Base-by-base conservation (phyloP, 2,329 filamentous ascomycete genomes). In the Apiospora saccharicola region DNA sequence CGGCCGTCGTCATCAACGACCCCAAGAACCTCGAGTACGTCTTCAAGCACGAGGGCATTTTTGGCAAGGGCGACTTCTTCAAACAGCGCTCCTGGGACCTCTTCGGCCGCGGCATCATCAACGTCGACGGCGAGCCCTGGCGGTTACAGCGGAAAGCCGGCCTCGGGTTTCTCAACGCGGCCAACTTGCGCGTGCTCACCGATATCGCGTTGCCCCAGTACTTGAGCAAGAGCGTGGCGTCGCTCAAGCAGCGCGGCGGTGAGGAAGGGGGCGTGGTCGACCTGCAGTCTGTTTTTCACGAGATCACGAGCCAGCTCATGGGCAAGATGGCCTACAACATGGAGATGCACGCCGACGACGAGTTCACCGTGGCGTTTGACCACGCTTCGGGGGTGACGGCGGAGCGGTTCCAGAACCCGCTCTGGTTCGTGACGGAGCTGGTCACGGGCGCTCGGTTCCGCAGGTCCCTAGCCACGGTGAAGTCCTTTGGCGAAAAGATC, bases 281-380 rank as follows among this genome's bases (percentile, higher is more conserved):
- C 77, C 79, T 92, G 68, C 89, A 92, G 75, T 82, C 81, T n/a
- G 82, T 90, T 1, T 87, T 92, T 67, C 88, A 90, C 70, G 90
- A 91, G 77, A 86, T 92, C 67, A 92, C 90, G 1, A 92, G 90
- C 30, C 85, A 89, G 72, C 78, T 92, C 34, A 91, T 92, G 88
- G 90, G 90, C n/a, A 86, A 86, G 73, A 90, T 92, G 88, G 90
- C 90, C 19, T 92, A 92, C 75, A 88, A 90, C 77, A 91, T 91
- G 89, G 89, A 92, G 75, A 91, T 92, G 84, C 88, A 89, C 76
- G 85, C 88, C 68, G 84, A 87, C 44, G 88, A 91, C 73, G 86
- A 87, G 2, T 92, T 92, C 78, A 88, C 88, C 4, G 74, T 84
- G 69, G 87, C 89, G 0, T 92, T 92, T 76, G 90, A 92, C 74